Percentiles rank a stretch among this genome's conserved stretches.
Evolutionary conservation across 2,329 filamentous ascomycete genomes (phyloP).

Genomic region (Monosporascus cannonballus): DNA sequence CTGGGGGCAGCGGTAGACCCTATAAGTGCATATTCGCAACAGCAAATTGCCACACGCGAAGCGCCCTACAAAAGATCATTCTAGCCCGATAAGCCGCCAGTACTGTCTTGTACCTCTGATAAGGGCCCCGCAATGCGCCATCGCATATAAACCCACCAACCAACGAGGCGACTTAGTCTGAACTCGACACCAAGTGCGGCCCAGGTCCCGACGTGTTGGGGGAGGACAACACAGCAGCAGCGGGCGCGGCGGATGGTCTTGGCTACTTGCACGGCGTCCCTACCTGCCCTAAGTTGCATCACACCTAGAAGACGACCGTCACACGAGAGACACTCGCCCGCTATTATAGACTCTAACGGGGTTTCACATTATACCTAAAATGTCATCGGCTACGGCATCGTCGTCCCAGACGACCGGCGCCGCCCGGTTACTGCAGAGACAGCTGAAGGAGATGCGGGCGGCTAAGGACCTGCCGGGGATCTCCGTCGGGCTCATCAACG

Average conservation of each 20-base stretch:
- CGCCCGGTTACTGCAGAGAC: constrained; percentile 69
- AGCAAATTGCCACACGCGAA: too few relatives aligned
- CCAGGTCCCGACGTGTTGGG: not conserved
- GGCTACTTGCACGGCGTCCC: not conserved
- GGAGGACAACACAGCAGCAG: not conserved
- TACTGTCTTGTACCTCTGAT: too few relatives aligned
- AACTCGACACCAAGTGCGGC: constrained; percentile 23
- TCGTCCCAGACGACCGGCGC: constrained; percentile 47
- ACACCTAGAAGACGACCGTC: not conserved
- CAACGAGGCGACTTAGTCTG: not conserved
- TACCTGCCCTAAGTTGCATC: constrained; percentile 1
- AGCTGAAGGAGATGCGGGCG: constrained; percentile 90
- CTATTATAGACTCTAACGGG: too few relatives aligned
- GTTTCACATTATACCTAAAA: constrained; percentile 11
- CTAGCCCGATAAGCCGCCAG: too few relatives aligned
- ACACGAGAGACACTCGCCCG: not conserved
- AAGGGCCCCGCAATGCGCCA: not conserved
- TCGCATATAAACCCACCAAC: not conserved
- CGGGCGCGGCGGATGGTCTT: not conserved
- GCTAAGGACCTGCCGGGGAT: constrained; percentile 91
- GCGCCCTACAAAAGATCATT: too few relatives aligned
- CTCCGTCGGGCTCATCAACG: constrained; percentile 80
- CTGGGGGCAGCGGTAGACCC: too few relatives aligned
- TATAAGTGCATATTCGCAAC: too few relatives aligned
- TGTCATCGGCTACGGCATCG: constrained; percentile 43